phyloP scores from a whole-genome alignment of 306 rosid genomes.

The Castanopsis chinensis region DNA sequence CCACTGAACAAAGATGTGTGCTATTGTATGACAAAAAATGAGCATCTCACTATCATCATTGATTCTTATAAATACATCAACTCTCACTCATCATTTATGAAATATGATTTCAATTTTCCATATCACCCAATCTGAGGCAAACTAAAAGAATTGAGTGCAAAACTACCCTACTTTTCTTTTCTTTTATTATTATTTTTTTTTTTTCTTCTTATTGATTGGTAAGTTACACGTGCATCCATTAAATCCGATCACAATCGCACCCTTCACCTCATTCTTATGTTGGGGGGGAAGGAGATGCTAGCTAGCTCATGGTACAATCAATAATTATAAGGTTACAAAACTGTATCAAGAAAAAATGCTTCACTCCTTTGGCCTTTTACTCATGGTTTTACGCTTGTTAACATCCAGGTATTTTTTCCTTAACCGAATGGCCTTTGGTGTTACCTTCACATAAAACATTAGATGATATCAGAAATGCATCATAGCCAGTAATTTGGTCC shows the following conservation, averaged over 20 bases:
- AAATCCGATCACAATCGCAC: too few species aligned
- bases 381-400: conserved; percentile 87
- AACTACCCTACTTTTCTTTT: background rate
- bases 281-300: too few species aligned
- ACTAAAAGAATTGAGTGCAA: conserved; percentile 17
- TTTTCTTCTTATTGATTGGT: too few species aligned
- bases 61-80: conserved; percentile 23
- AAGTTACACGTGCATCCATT: too few species aligned
- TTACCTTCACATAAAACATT: conserved; percentile 52
- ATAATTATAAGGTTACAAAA: conserved; percentile 23
- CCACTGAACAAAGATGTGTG: background rate
- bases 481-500: background rate
- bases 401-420: conserved; percentile 91
- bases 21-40: conserved; percentile 8
- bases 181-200: too few species aligned
- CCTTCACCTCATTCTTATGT: too few species aligned
- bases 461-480: background rate
- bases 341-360: conserved; percentile 21
- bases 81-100: conserved; percentile 15
- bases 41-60: conserved; percentile 19
- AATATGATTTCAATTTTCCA: conserved; percentile 26
- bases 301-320: background rate
- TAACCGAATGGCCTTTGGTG: conserved; percentile 83
- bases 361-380: conserved; percentile 72
- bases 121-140: conserved; percentile 30